These are phyloP conservation scores for Fraxinus anomala DNA, from an alignment of 257 asterid species.

Conservation along the genomic window DNA sequence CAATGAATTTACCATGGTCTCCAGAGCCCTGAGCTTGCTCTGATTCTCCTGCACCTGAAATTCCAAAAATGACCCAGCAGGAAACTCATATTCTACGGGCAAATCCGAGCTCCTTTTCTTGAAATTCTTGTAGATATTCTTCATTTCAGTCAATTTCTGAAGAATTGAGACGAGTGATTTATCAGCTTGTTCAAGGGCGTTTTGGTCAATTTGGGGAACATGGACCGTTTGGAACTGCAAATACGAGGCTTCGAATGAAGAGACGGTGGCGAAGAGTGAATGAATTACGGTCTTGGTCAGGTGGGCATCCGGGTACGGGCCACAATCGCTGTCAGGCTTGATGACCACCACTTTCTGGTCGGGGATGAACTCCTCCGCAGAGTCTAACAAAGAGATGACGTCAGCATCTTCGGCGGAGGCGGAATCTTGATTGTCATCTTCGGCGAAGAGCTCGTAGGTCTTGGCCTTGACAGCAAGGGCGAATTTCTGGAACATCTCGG, in stretches of 20 bases:
- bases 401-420: slow-evolving; percentile 40
- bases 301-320: slow-evolving; percentile 20
- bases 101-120: slow-evolving; percentile 30
- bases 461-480: slow-evolving; percentile 86
- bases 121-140: slow-evolving; percentile 51
- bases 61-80: slow-evolving; percentile 64
- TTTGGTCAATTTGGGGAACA: slow-evolving; percentile 67
- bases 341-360: slow-evolving; percentile 88
- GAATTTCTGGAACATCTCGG: slow-evolving; percentile 92
- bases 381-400: slow-evolving; percentile 63
- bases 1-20: slow-evolving; percentile 77
- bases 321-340: slow-evolving; percentile 62
- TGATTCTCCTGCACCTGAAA: slow-evolving; percentile 98
- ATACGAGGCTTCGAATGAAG: slow-evolving; percentile 90
- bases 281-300: slow-evolving; percentile 53
- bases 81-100: slow-evolving; percentile 47
- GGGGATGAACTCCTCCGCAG: slow-evolving; percentile 84
- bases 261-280: slow-evolving; percentile 67
- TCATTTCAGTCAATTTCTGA: slow-evolving; percentile 70
- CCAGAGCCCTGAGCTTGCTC: slow-evolving; percentile 95
- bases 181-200: slow-evolving; percentile 68
- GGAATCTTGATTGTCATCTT: slow-evolving; percentile 27
- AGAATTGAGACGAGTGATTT: slow-evolving; percentile 64
- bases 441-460: slow-evolving; percentile 87
- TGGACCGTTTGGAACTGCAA: slow-evolving; percentile 90